These are phyloP conservation scores for Umbelopsis sp. DNA, from an alignment of 192 early-diverging fungal genomes.

Conservation along the genomic window DNA sequence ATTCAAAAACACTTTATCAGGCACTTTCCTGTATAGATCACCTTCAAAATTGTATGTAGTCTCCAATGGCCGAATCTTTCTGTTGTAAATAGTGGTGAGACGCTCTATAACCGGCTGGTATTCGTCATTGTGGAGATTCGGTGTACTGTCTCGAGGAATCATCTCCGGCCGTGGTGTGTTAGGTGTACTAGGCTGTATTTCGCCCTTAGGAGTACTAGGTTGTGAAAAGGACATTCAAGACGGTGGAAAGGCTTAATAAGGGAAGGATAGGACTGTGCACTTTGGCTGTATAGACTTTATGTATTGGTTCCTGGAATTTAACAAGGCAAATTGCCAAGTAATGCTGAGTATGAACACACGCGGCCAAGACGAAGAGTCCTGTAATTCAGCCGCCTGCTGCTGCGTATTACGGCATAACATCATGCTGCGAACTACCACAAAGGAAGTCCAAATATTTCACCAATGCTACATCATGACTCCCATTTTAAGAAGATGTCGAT, in stretches of 20 bases:
- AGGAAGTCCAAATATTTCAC: no score
- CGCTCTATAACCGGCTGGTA: conserved; percentile 62
- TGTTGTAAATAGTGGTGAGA: conserved; percentile 66
- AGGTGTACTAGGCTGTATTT: neutral
- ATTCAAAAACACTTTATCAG: no score
- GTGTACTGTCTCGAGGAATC: neutral
- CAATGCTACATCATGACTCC: no score
- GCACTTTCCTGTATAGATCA: neutral
- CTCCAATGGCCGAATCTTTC: conserved; percentile 74
- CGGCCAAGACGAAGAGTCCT: no score
- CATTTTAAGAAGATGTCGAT: no score
- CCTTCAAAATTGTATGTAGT: conserved; percentile 71
- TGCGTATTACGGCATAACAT: no score
- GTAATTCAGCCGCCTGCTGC: no score
- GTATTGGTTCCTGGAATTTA: no score
- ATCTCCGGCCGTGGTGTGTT: neutral
- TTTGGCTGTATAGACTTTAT: neutral
- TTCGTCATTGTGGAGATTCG: conserved; percentile 27
- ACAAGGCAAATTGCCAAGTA: no score
- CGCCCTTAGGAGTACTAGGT: neutral
- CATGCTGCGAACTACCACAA: no score
- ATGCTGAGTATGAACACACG: no score
- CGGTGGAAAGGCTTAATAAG: neutral
- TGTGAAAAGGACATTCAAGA: conserved; percentile 4
- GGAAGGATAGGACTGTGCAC: neutral